Evolutionary conservation across 23 red algal species (phyloP).

Genomic region (Porphyridium purpureum): DNA sequence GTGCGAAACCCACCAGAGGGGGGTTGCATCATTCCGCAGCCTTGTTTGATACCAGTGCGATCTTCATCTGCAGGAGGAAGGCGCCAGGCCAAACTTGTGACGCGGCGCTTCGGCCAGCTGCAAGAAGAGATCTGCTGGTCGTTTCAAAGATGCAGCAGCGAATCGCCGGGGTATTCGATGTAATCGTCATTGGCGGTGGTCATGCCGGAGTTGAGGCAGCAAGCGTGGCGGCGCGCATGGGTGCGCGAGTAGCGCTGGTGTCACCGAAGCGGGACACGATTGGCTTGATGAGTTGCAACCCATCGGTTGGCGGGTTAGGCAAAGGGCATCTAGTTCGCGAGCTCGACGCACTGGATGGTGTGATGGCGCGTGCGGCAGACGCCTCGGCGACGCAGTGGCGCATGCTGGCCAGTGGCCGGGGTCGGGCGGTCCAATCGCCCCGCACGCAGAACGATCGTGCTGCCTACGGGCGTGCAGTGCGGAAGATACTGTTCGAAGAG

Average conservation of each 20-base stretch:
- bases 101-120: too few species aligned
- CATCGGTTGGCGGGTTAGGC: slow-evolving; percentile 47
- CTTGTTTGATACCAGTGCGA: too few species aligned
- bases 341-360: slow-evolving; percentile 53
- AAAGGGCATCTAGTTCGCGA: slow-evolving; percentile 69
- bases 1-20: too few species aligned
- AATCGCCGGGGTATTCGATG: too few species aligned
- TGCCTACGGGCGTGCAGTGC: slow-evolving; percentile 33
- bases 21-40: too few species aligned
- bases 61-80: too few species aligned
- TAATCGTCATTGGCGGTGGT: slow-evolving; percentile 46
- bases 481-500: slow-evolving; percentile 2
- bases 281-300: slow-evolving; percentile 56
- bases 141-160: too few species aligned
- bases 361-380: slow-evolving; percentile 42
- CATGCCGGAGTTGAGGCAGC: slow-evolving; percentile 58
- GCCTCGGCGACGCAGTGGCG: slow-evolving; percentile 35
- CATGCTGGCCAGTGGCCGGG: slow-evolving; percentile 27
- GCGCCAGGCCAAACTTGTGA: too few species aligned
- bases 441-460: slow-evolving; percentile 35
- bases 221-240: slow-evolving; percentile 31
- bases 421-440: slow-evolving; percentile 33
- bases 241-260: slow-evolving; percentile 29
- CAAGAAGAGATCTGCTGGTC: too few species aligned
- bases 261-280: slow-evolving; percentile 21